phyloP scores from a whole-genome alignment of 495 filamentous ascomycete genomes.

The Trichoderma parareesei region DNA sequence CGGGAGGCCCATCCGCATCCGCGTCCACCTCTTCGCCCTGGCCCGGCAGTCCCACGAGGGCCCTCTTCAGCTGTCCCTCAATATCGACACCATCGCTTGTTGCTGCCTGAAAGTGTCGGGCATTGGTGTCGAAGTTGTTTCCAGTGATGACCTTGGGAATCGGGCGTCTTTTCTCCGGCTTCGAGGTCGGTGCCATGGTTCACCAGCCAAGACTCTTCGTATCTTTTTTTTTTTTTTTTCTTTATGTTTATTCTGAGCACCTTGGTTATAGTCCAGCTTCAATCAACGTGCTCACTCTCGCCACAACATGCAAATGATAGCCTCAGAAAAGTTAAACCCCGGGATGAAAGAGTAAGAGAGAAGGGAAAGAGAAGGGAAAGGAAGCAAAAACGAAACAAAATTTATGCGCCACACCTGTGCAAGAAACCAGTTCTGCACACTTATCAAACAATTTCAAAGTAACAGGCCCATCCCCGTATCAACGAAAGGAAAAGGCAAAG shows the following conservation, averaged over 20 bases:
- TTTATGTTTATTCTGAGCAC: not conserved
- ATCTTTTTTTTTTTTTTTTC: not conserved
- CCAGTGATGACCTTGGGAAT: too few relatives aligned
- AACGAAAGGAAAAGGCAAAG: not conserved
- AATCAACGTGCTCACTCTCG: not conserved
- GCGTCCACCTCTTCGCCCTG: conserved; percentile 10
- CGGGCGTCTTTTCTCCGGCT: not conserved
- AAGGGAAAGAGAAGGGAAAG: not conserved
- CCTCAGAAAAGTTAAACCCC: too few relatives aligned
- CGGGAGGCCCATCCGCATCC: not conserved
- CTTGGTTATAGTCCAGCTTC: not conserved
- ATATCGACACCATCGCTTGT: not conserved
- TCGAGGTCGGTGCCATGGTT: not conserved
- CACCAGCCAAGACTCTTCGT: not conserved
- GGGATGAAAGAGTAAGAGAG: too few relatives aligned
- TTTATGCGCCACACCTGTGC: not conserved
- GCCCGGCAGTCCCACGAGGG: not conserved
- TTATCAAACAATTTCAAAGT: too few relatives aligned
- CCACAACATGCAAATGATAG: not conserved
- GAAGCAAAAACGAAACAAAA: not conserved
- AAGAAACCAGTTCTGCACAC: too few relatives aligned
- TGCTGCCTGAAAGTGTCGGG: not conserved
- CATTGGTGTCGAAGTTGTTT: not conserved
- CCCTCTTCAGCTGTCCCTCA: not conserved
- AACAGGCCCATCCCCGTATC: too few relatives aligned